Evolutionary conservation across 768 basidiomycete genomes (phyloP).

Genomic region (Tulasnella sp.): DNA sequence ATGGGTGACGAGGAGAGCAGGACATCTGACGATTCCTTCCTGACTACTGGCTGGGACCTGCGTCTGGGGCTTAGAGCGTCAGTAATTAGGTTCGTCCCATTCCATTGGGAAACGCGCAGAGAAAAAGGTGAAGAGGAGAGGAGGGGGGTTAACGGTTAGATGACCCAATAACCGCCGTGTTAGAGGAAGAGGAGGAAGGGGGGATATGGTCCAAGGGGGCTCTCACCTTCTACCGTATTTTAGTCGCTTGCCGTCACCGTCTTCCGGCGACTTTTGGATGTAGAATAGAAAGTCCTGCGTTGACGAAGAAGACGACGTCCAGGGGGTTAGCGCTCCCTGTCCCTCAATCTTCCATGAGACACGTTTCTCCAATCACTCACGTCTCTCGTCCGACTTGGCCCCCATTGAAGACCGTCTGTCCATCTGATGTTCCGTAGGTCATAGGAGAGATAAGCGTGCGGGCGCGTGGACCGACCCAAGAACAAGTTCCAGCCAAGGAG

Average conservation of each 20-base stretch:
- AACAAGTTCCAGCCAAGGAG: background rate
- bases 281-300: slow-evolving; percentile 26
- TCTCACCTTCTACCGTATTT: slow-evolving; percentile 25
- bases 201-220: background rate
- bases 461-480: background rate
- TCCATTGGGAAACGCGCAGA: background rate
- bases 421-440: slow-evolving; percentile 6
- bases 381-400: slow-evolving; percentile 24
- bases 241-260: slow-evolving; percentile 15
- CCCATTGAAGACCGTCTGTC: slow-evolving; percentile 25
- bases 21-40: background rate
- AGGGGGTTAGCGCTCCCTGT: background rate
- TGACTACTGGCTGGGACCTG: slow-evolving; percentile 23
- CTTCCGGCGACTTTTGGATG: slow-evolving; percentile 18
- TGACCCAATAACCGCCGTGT: no score
- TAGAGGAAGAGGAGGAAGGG: background rate
- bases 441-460: background rate
- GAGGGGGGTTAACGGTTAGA: background rate
- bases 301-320: no score
- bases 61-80: slow-evolving; percentile 22
- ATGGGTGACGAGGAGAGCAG: background rate
- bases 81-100: background rate
- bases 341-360: slow-evolving; percentile 5
- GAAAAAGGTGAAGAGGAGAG: background rate
- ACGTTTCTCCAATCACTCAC: slow-evolving; percentile 12